These are phyloP conservation scores for Tricholoma bakamatsutake DNA, from an alignment of 768 basidiomycete genomes.

Conservation along the genomic window DNA sequence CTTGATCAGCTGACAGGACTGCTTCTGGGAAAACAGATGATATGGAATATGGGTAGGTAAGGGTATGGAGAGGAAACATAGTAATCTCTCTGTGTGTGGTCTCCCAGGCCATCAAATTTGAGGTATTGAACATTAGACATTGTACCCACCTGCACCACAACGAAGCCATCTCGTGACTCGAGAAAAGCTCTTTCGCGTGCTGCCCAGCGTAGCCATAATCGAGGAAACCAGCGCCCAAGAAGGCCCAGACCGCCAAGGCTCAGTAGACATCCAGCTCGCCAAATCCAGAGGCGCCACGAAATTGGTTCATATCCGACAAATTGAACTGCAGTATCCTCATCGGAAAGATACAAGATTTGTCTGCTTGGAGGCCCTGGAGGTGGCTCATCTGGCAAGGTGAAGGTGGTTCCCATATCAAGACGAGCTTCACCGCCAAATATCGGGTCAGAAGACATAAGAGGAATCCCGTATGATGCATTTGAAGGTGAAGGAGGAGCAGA, in stretches of 20 bases:
- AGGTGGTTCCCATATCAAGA: slow-evolving; percentile 70
- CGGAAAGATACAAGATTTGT: slow-evolving; percentile 79
- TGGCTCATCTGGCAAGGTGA: slow-evolving; percentile 60
- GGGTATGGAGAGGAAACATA: slow-evolving; percentile 60
- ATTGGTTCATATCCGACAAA: slow-evolving; percentile 81
- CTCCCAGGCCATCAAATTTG: slow-evolving; percentile 37
- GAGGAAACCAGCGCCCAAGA: slow-evolving; percentile 91
- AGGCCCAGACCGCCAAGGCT: slow-evolving; percentile 71
- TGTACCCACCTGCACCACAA: slow-evolving; percentile 81
- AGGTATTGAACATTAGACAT: neutral
- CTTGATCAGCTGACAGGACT: slow-evolving; percentile 23
- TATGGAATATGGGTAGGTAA: slow-evolving; percentile 72
- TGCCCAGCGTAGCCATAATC: slow-evolving; percentile 85
- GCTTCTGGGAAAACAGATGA: slow-evolving; percentile 68
- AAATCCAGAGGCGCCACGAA: slow-evolving; percentile 54
- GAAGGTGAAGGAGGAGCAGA: slow-evolving; percentile 64
- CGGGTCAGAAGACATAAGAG: slow-evolving; percentile 67
- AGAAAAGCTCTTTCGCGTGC: slow-evolving; percentile 80
- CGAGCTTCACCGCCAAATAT: slow-evolving; percentile 81
- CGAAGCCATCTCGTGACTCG: slow-evolving; percentile 59
- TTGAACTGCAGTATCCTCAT: slow-evolving; percentile 86
- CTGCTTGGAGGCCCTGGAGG: slow-evolving; percentile 79
- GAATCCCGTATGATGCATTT: slow-evolving; percentile 44
- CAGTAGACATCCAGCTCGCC: slow-evolving; percentile 64
- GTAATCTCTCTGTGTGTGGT: slow-evolving; percentile 80